Evolutionary conservation across 192 early-diverging fungal species (phyloP), one percentile per base, ranked within the genome.

Genomic region (Podila clonocystis): DNA sequence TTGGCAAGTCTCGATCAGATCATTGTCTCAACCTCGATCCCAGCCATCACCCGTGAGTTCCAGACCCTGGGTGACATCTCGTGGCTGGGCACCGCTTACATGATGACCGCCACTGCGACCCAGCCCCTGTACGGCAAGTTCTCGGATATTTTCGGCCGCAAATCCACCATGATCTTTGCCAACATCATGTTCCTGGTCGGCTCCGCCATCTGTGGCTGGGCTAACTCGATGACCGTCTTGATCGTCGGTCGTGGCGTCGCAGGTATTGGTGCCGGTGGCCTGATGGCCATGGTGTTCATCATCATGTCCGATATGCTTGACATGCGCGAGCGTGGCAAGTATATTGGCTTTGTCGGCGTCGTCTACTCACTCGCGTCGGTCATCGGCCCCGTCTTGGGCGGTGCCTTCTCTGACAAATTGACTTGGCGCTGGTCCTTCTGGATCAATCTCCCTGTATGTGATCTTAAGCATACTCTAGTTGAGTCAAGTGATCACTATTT

Each of bases 111-210:
- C 5, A 84, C 83, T 15, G 68, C 73, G 22, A 75, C 74, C 34
- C 83, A 84, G 62, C 76, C 83, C 34, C 30, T 72, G 9, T 84
- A 95, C 82, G 96, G 94, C n/a, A 92, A 91, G 62, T 64, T 95
- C 66, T 97, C 67, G 86, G 95, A 97, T 63, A 93, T 96, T 31
- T 94, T 96, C 83, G 97, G 93, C 19, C 87, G 91, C 38, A 88
- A 88, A 38, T 74, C 77, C 12, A 73, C 90, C 41, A 71, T 91
- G 6, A 50, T 92, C 2, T 76, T 85, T 58, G 88, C 89, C 28
- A 69, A 68, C 57, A 63, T 80, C 2, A 68, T 92, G 22, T 90
- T 90, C 70, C 83, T 87, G 1, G 36, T 88, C 5, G 87, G 87
- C 0, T 88, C 85, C 67, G 85, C 91, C 15, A 66, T 80, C 17